Evolutionary conservation across 2,329 filamentous ascomycete genomes (phyloP), one percentile per base, ranked within the genome.

Genomic region (Penicillium sclerotigenum): DNA sequence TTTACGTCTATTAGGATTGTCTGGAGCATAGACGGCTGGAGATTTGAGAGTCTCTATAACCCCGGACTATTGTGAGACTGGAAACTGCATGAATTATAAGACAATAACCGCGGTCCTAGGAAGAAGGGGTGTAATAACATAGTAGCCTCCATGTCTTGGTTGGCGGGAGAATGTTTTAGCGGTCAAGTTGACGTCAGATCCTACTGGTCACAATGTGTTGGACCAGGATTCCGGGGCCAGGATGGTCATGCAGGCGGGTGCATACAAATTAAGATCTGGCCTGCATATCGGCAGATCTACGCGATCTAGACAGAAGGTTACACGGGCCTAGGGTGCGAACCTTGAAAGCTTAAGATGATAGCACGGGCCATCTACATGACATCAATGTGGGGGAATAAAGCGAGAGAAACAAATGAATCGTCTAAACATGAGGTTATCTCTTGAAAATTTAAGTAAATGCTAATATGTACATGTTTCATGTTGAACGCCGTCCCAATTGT

Each of bases 381-480:
- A n/a, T 29, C 9, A 29, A 38, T 22, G 22, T 9, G 16, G 8
- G 14, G 6, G 7, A 14, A 14, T 22, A 1, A 3, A 22, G 6
- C 6, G 6, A 8, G 11, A 26, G 6, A 3, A 6, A 22, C 2
- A 7, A 24, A 37, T n/a, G 8, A 38, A 45, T 55, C 47, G 37
- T 55, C 5, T 7, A 29, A 18, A 45, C 20, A 20, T 52, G 47
- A 55, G 52, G 8, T 33, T 51, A 40, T 51, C 45, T 49, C 43
- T 36, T 36, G n/a, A 18, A 48, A 48, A 43, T 41, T 43, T 13
- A 52, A 51, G 41, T 41, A 56, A 57, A 54, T 57, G 54, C 54
- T 57, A 56, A 56, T 43, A 52, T 54, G 36, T 54, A 53, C 54
- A 54, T 33, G 37, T 38, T 26, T 45, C 28, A 43, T 43, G 18